Evolutionary conservation across 106 monocot genomes (phyloP).

Genomic region (Dioscorea alata): DNA sequence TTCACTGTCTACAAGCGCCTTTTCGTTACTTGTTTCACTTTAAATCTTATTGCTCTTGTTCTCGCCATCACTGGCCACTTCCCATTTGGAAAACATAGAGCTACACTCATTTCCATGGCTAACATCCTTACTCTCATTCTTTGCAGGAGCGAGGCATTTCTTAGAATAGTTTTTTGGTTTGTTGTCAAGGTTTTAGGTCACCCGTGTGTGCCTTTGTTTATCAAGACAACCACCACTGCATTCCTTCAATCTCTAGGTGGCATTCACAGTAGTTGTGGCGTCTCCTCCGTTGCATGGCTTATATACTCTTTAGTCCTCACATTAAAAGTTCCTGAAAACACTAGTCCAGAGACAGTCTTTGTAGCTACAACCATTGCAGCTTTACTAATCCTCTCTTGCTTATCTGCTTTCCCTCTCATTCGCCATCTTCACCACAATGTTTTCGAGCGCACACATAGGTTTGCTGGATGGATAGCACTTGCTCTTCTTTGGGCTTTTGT

Average conservation of each 20-base stretch:
- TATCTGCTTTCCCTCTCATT: conserved; percentile 26
- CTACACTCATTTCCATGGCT: conserved; percentile 36
- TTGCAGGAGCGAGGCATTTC: conserved; percentile 52
- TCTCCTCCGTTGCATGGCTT: conserved; percentile 56
- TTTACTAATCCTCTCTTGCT: conserved; percentile 35
- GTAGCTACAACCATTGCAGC: conserved; percentile 37
- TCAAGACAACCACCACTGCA: conserved; percentile 41
- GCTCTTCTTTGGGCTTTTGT: conserved; percentile 51
- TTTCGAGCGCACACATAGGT: conserved; percentile 63
- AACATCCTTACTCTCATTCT: conserved; percentile 61
- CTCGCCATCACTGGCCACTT: conserved; percentile 40
- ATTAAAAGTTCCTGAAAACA: background rate
- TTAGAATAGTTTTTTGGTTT: conserved; percentile 46
- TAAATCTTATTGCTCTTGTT: conserved; percentile 25
- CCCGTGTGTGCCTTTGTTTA: conserved; percentile 26
- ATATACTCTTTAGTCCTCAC: conserved; percentile 32
- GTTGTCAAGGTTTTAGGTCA: conserved; percentile 23
- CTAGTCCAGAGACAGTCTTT: conserved; percentile 16
- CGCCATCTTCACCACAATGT: conserved; percentile 75
- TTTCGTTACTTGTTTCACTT: conserved; percentile 22
- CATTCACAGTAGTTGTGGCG: conserved; percentile 55
- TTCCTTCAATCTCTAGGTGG: conserved; percentile 59
- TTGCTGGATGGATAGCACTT: conserved; percentile 61
- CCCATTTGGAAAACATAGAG: conserved; percentile 26
- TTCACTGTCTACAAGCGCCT: conserved; percentile 72